Percentiles rank a stretch among this genome's conserved stretches.
Conservation (phyloP, 495 filamentous ascomycete species). For the Cercophora newfieldiana region DNA sequence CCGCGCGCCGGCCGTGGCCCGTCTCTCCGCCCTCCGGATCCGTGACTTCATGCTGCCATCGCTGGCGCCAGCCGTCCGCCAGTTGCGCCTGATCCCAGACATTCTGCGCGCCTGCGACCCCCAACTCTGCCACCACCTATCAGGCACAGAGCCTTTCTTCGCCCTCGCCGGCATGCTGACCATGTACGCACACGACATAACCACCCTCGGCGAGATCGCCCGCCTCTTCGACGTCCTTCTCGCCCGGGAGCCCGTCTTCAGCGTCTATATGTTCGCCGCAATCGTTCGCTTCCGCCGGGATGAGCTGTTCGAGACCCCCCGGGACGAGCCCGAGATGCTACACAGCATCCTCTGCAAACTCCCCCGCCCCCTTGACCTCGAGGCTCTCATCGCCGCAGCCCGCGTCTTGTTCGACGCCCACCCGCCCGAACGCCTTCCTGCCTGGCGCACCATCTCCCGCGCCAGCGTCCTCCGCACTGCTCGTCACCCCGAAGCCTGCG, state of each 20-base stretch:
- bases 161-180: constrained; percentile 88
- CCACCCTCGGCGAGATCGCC: constrained; percentile 83
- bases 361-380: constrained; percentile 79
- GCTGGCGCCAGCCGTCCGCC: constrained; percentile 74
- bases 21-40: constrained; percentile 83
- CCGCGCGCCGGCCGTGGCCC: constrained; percentile 59
- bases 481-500: constrained; percentile 38
- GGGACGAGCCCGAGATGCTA: constrained; percentile 91
- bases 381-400: constrained; percentile 68
- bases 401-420: constrained; percentile 59
- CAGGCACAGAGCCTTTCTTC: constrained; percentile 81
- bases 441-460: constrained; percentile 69
- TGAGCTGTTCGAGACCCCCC: constrained; percentile 77
- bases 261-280: constrained; percentile 87
- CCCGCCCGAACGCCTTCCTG: constrained; percentile 72
- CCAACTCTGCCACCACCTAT: constrained; percentile 68
- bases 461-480: constrained; percentile 86
- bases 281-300: constrained; percentile 76
- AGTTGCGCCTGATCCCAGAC: constrained; percentile 80
- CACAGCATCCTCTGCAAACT: constrained; percentile 86
- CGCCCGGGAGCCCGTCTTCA: constrained; percentile 79
- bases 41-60: constrained; percentile 97
- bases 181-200: constrained; percentile 93
- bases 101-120: constrained; percentile 72
- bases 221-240: constrained; percentile 89